Evolutionary conservation across 441 rosid species (phyloP).

Genomic region (Breynia disticha): DNA sequence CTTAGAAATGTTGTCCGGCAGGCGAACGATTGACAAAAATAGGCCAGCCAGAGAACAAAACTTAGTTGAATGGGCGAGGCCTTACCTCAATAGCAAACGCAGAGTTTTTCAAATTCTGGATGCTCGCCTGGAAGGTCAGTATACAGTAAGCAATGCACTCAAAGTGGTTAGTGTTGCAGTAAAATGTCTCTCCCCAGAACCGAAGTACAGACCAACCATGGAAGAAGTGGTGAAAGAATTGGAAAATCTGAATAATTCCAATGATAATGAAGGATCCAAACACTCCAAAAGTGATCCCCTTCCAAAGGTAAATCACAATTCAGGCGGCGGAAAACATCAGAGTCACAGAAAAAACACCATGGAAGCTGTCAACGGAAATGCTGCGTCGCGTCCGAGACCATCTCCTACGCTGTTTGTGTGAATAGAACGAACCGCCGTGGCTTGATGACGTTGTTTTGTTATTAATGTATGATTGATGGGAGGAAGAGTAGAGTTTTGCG

Average conservation of each 20-base stretch:
- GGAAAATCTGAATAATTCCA: constrained; percentile 38
- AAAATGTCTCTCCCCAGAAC: constrained; percentile 56
- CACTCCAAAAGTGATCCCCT: constrained; percentile 9
- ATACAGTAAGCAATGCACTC: constrained; percentile 35
- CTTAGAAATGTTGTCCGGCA: constrained; percentile 67
- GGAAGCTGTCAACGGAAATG: constrained; percentile 10
- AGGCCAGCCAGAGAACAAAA: constrained; percentile 60
- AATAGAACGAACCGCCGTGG: constrained; percentile 5
- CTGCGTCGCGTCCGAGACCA: constrained; percentile 20
- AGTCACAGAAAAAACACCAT: constrained; percentile 2
- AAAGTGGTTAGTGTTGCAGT: constrained; percentile 47
- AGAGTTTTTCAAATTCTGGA: constrained; percentile 56
- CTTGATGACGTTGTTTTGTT: no score
- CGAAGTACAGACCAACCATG: constrained; percentile 58
- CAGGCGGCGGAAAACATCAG: constrained; percentile 13
- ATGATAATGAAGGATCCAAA: constrained; percentile 10
- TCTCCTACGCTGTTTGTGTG: constrained; percentile 27
- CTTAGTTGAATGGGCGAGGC: constrained; percentile 85
- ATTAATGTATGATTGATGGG: no score
- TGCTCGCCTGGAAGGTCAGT: constrained; percentile 60
- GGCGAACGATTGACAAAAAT: constrained; percentile 65
- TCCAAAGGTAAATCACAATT: constrained; percentile 9
- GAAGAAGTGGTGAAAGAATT: constrained; percentile 46
- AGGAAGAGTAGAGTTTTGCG: no score
- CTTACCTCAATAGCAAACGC: constrained; percentile 60